These are phyloP conservation scores for Talaromyces sp. DNA, from an alignment of 2,329 filamentous ascomycete genomes.

Conservation along the genomic window DNA sequence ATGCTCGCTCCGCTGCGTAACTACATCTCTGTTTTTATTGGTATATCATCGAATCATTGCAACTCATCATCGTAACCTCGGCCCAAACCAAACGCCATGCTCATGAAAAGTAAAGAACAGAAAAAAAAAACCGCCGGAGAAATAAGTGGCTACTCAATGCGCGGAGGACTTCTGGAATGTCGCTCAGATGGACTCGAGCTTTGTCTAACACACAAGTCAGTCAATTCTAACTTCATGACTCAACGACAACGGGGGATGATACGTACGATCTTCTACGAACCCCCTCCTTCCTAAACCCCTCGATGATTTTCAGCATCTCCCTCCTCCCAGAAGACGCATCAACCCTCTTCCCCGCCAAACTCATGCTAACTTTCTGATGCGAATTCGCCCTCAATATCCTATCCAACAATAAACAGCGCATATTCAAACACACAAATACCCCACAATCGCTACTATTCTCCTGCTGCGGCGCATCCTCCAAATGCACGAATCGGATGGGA, in stretches of 20 bases:
- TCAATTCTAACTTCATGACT: background rate
- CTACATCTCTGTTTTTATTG: background rate
- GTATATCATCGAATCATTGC: background rate
- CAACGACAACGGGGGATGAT: background rate
- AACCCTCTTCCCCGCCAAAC: constrained; percentile 78
- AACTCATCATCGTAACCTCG: background rate
- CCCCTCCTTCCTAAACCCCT: constrained; percentile 80
- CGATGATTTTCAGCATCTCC: constrained; percentile 88
- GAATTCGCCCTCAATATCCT: constrained; percentile 75
- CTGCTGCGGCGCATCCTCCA: constrained; percentile 85
- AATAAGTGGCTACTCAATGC: constrained; percentile 24
- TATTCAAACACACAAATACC: constrained; percentile 91
- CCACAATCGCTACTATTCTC: constrained; percentile 92
- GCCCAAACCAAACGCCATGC: constrained; percentile 10
- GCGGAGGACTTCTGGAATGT: constrained; percentile 25
- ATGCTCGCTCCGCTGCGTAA: background rate
- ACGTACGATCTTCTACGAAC: constrained; percentile 79
- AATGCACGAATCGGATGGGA: constrained; percentile 69
- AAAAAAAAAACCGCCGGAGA: background rate
- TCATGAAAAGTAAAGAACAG: background rate
- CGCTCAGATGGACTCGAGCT: constrained; percentile 21
- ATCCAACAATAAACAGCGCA: constrained; percentile 89
- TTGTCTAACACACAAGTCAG: constrained; percentile 1
- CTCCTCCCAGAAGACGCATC: constrained; percentile 78
- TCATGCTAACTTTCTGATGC: constrained; percentile 89